Conservation (phyloP, 2,329 filamentous ascomycete genomes). For the Penicillium palitans region DNA sequence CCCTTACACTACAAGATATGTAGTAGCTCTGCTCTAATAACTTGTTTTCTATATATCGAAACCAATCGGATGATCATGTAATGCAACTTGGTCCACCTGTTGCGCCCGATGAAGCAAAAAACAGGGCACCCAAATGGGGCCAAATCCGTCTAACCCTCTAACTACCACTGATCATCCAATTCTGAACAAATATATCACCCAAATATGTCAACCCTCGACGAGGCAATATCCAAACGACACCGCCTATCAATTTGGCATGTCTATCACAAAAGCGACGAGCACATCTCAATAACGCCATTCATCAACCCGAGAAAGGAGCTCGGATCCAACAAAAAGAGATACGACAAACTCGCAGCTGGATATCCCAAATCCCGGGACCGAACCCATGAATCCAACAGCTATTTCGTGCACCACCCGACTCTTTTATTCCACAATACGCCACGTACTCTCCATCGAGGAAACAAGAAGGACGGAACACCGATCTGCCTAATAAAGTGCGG, state of each 20-base stretch:
- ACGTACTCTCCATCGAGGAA: constrained; percentile 12
- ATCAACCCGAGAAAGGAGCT: constrained; percentile 7
- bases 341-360: background rate
- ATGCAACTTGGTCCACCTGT: background rate
- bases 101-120: background rate
- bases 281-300: constrained; percentile 13
- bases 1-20: background rate
- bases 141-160: too few relatives aligned
- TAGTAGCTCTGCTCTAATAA: background rate
- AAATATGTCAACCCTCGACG: constrained; percentile 9
- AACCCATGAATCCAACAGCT: constrained; percentile 6
- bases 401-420: constrained; percentile 12
- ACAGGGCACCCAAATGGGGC: background rate
- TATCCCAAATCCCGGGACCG: background rate
- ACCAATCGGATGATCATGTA: background rate
- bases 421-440: constrained; percentile 8
- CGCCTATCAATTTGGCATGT: constrained; percentile 11
- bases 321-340: background rate
- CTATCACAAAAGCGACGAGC: constrained; percentile 10
- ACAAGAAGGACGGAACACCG: constrained; percentile 7
- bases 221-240: background rate
- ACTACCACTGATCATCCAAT: background rate
- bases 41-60: background rate
- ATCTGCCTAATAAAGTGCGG: constrained; percentile 14
- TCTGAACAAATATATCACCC: background rate